Evolutionary conservation across 2,329 filamentous ascomycete species (phyloP).

Genomic region (Talaromyces sp.): DNA sequence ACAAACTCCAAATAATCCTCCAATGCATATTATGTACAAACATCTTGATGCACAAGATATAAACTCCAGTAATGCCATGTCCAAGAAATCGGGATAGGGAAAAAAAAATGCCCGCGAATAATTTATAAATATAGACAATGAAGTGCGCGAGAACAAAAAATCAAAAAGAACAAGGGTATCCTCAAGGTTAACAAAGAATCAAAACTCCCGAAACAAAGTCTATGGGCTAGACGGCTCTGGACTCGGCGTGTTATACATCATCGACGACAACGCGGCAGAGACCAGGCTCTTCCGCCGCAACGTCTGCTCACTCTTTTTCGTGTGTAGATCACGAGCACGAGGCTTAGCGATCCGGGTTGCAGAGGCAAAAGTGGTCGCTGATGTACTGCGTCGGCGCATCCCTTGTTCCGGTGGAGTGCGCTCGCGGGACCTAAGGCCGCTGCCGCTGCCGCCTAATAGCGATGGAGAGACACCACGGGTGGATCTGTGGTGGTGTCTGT

Average conservation of each 20-base stretch:
- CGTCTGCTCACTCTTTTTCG: conserved; percentile 32
- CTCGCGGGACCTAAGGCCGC: conserved; percentile 5
- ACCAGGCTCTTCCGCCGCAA: conserved; percentile 35
- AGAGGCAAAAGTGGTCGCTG: conserved; percentile 16
- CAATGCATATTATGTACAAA: not conserved
- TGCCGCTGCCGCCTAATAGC: not conserved
- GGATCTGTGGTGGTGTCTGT: conserved; percentile 18
- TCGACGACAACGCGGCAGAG: conserved; percentile 33
- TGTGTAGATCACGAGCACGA: conserved; percentile 12
- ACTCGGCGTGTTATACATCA: conserved; percentile 15
- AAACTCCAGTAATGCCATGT: conserved; percentile 7
- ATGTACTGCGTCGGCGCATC: conserved; percentile 11
- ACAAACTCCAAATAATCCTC: not conserved
- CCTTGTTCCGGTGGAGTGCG: conserved; percentile 1
- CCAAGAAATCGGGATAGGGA: not conserved
- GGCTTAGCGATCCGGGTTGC: conserved; percentile 31
- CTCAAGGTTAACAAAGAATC: not conserved
- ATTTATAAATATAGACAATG: not conserved
- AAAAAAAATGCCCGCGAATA: not conserved
- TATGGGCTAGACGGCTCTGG: conserved; percentile 2
- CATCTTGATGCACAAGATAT: not conserved
- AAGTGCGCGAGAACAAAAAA: not conserved
- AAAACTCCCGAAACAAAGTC: not conserved
- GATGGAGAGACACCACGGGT: not conserved
- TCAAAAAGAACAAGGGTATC: not conserved